Evolutionary conservation across 768 basidiomycete species (phyloP), one percentile per base, ranked within the genome.

Genomic region (Calocera viscosa): DNA sequence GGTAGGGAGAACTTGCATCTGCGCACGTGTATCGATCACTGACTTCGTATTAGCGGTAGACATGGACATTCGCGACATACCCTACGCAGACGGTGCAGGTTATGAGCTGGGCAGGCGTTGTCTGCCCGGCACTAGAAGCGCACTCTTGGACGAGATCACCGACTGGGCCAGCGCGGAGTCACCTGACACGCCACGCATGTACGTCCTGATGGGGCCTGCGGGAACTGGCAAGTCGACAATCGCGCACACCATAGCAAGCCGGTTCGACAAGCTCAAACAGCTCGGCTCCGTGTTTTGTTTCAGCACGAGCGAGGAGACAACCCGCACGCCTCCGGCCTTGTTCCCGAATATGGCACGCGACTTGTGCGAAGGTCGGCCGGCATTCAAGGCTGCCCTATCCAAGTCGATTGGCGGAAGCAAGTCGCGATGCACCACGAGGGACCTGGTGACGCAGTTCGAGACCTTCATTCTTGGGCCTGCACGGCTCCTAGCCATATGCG

Each of bases 161-260:
- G 43, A 47, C 5, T 47, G 35, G 35, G 35, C 14, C 35, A 38
- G 14, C 35, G 35, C 35, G 7, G 35, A 38, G 7, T 5, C 35
- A 38, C 35, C 35, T 5, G 35, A 5, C 35, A 38, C 35, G 14
- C 35, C 35, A 38, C 35, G 35, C 1, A 38, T 70, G 2, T 40
- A 68, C 49, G 11, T 70, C 12, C 64, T 71, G 22, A 22, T 32
- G 24, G 70, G 71, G 12, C 40, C 33, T 1, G 66, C 71, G 0
- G 69, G 69, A 1, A 49, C 68, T 0, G 71, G 69, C 39, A 70
- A 71, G 40, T 71, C 71, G 12, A 53, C 69, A 1, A 64, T 70
- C 49, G 69, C 69, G 19, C 63, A 65, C 24, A 53, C 68, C 16
- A 49, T 71, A 17, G 66, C 68, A 1, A 10, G 33, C 17, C 34